These are phyloP conservation scores for Lachancea cidri DNA, from an alignment of 805 yeast species.

Conservation along the genomic window DNA sequence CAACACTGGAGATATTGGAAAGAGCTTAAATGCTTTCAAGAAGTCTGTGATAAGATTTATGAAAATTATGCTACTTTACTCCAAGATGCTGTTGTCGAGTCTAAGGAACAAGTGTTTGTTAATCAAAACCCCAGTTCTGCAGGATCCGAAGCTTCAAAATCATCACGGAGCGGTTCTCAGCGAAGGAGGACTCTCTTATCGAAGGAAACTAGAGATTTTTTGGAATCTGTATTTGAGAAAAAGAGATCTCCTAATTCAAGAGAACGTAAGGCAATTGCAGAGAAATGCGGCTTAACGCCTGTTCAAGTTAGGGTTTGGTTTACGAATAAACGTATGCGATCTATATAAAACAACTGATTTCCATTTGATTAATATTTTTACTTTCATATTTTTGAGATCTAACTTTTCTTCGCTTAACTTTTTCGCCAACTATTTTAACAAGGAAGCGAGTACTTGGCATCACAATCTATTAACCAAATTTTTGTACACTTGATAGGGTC, in stretches of 20 bases:
- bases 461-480: no score
- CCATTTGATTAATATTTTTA: no score
- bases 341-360: no score
- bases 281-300: conserved; percentile 18
- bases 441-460: no score
- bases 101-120: conserved; percentile 1
- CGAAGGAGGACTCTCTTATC: conserved; percentile 7
- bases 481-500: no score
- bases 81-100: conserved; percentile 6
- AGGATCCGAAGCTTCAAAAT: not conserved
- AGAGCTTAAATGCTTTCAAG: conserved; percentile 5
- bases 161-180: not conserved
- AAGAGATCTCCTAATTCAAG: conserved; percentile 20
- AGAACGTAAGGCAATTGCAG: conserved; percentile 21
- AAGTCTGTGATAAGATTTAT: conserved; percentile 6
- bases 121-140: conserved; percentile 1
- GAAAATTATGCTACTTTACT: conserved; percentile 5
- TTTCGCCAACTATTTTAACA: no score
- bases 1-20: no score
- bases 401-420: no score
- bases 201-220: conserved; percentile 14
- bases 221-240: conserved; percentile 18
- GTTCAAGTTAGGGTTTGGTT: conserved; percentile 24
- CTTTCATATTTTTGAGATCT: no score
- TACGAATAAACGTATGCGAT: conserved; percentile 37